Percentiles rank a stretch among this genome's conserved stretches.
These are phyloP conservation scores for Phanerodontia chrysosporium DNA, from an alignment of 768 basidiomycete species.

Conservation along the genomic window DNA sequence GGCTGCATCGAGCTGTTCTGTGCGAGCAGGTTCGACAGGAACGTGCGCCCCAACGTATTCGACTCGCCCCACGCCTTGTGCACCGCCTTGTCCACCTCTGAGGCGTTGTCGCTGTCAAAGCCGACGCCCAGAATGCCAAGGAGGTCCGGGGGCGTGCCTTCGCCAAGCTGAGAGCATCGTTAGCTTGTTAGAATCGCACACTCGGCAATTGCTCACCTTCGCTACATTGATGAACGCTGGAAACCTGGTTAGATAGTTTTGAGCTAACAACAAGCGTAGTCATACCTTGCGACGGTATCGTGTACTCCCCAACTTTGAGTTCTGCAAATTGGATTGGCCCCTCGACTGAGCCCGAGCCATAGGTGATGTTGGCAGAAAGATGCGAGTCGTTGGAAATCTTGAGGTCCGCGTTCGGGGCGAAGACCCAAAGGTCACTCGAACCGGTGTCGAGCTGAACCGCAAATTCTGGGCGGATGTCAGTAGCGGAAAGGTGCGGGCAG, in stretches of 20 bases:
- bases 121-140: slow-evolving; percentile 43
- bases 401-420: background rate
- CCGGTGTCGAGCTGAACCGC: slow-evolving; percentile 31
- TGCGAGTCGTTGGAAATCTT: slow-evolving; percentile 23
- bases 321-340: slow-evolving; percentile 33
- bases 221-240: slow-evolving; percentile 36
- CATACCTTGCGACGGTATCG: slow-evolving; percentile 60
- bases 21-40: slow-evolving; percentile 19
- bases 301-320: slow-evolving; percentile 31
- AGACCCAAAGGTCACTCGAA: slow-evolving; percentile 30
- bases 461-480: slow-evolving; percentile 15
- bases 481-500: no score
- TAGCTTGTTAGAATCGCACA: background rate
- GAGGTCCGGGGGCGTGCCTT: background rate
- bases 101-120: slow-evolving; percentile 69
- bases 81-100: slow-evolving; percentile 2
- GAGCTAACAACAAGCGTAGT: background rate
- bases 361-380: slow-evolving; percentile 26
- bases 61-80: slow-evolving; percentile 7
- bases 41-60: slow-evolving; percentile 15
- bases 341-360: slow-evolving; percentile 28
- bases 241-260: background rate
- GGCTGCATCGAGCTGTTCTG: slow-evolving; percentile 16
- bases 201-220: background rate
- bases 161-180: no score